Conservation (phyloP, 176 grass and related monocot genomes). For the Pontederia crassipes region DNA sequence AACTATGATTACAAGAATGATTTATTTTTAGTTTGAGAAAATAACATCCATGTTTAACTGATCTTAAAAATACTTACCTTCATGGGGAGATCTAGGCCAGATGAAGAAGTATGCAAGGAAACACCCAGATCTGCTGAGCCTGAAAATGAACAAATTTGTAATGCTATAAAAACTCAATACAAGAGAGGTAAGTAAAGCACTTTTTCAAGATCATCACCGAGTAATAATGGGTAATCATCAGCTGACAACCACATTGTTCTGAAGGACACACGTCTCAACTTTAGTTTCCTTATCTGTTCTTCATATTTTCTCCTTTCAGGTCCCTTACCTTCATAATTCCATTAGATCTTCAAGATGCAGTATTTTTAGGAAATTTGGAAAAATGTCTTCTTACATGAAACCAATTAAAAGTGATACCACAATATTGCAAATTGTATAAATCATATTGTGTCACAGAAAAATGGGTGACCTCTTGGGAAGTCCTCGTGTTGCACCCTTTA, state of each 20-base stretch:
- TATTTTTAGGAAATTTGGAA: no score
- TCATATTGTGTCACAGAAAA: no score
- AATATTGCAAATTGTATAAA: no score
- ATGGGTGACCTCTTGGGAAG: no score
- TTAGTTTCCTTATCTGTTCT: slow-evolving; percentile 81
- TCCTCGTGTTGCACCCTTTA: no score
- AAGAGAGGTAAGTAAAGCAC: no score
- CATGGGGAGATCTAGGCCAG: slow-evolving; percentile 91
- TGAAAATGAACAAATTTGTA: slow-evolving; percentile 10
- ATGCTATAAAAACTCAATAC: background rate
- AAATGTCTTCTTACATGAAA: no score
- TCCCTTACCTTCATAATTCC: slow-evolving; percentile 70
- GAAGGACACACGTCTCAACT: slow-evolving; percentile 76
- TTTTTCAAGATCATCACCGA: slow-evolving; percentile 32
- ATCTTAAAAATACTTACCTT: slow-evolving; percentile 40
- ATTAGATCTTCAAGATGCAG: background rate
- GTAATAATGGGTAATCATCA: slow-evolving; percentile 90
- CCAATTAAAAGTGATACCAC: no score
- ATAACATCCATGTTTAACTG: background rate
- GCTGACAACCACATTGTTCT: slow-evolving; percentile 93
- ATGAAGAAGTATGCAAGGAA: slow-evolving; percentile 87
- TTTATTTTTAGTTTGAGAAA: no score
- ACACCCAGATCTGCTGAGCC: slow-evolving; percentile 90
- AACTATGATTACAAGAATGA: no score
- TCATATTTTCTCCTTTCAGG: slow-evolving; percentile 89